Base-by-base conservation (phyloP, 1,284 basidiomycete genomes). In the Trichosporon ovoides region DNA sequence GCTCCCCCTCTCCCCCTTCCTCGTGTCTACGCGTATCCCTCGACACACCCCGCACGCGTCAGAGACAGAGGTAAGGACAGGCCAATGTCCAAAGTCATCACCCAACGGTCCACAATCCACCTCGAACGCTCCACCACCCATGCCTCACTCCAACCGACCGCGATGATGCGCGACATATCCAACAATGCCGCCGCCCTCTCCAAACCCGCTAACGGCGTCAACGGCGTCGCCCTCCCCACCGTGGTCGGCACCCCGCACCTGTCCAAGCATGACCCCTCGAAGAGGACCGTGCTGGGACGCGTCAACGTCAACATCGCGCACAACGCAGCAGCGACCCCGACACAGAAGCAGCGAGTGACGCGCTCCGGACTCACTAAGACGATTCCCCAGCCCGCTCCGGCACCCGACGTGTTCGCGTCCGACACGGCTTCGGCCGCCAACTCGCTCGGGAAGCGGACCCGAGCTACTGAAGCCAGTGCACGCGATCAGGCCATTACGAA, bases 401-500 rank as follows among this genome's bases (percentile, higher is more conserved):
- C 58, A 9, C 66, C 67, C 6, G 68, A 70, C 53, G 67, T 70
- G 50, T 70, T 70, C 52, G 67, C 56, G 12, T 52, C 57, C n/a
- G 48, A 51, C 7, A 3, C 54, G 2, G 43, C n/a, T n/a, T n/a
- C 28, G 53, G 22, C 50, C 28, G 37, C 22, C 13, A 35, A n/a
- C n/a, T n/a, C 53, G 18, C 58, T 63, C 19, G 61, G 61, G 16
- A 63, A 63, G 20, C 61, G 61, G 7, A 14, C 51, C 4, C 61
- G 58, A 34, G 56, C 43, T n/a, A n/a, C n/a, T 43, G 22, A 24
- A 36, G 28, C 33, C 34, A 34, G 19, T 5, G 28, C 4, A n/a
- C n/a, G n/a, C 5, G 5, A 48, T 16, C 43, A 48, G 43, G 11
- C 49, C 3, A 22, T 34, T 20, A 50, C 51, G 10, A 61, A 64